phyloP scores from a whole-genome alignment of 192 early-diverging fungal genomes.

The Coemansia asiatica region DNA sequence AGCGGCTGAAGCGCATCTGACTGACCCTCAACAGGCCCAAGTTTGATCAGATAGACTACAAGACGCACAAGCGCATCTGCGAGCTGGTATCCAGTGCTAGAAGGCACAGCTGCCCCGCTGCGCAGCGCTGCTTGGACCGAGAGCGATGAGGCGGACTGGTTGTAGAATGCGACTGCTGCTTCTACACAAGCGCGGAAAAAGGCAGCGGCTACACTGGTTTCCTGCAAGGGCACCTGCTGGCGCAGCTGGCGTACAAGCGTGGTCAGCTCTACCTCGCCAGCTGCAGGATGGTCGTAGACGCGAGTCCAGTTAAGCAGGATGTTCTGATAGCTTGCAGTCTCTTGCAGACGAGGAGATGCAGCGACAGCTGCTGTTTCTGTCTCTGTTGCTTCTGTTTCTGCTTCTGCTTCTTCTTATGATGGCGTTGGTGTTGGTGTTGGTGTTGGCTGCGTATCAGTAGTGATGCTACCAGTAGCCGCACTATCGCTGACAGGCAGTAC shows the following conservation, averaged over 20 bases:
- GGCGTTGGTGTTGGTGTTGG: too few species aligned
- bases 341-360: conserved; percentile 14
- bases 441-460: neutral
- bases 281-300: conserved; percentile 49
- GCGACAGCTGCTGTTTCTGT: too few species aligned
- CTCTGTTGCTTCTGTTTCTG: too few species aligned
- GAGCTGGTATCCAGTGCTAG: conserved; percentile 66
- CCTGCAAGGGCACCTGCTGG: conserved; percentile 73
- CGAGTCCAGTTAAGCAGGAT: conserved; percentile 55
- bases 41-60: conserved; percentile 77
- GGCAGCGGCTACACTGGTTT: conserved; percentile 73
- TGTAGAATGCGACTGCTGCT: conserved; percentile 74
- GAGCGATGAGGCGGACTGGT: conserved; percentile 56
- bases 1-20: conserved; percentile 62
- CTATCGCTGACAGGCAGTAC: neutral
- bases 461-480: neutral
- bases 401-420: too few species aligned
- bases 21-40: conserved; percentile 59
- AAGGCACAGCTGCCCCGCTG: neutral
- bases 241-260: conserved; percentile 64
- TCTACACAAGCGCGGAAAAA: conserved; percentile 93
- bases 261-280: conserved; percentile 44
- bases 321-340: conserved; percentile 53
- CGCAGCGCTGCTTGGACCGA: conserved; percentile 13
- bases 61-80: conserved; percentile 93